phyloP scores from a whole-genome alignment of 1,139 yeast genomes.

The Williopsis jadinii region DNA sequence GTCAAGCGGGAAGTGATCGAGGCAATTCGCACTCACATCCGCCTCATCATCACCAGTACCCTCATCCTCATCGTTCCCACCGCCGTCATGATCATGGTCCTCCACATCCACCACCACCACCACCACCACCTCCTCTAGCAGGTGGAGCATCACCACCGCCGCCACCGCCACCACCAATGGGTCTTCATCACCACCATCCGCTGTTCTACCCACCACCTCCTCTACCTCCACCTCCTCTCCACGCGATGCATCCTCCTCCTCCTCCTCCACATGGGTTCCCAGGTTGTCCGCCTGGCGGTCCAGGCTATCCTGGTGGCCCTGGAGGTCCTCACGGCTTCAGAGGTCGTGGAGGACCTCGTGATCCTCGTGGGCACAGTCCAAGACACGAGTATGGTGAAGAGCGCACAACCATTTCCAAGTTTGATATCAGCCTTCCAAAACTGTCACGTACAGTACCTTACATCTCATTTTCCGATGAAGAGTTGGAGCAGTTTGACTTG shows the following conservation, averaged over 20 bases:
- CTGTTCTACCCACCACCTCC: constrained; percentile 9
- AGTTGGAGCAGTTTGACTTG: constrained; percentile 30
- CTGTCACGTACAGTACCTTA: constrained; percentile 5
- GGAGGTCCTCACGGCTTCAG: no score
- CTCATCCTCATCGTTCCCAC: constrained; percentile 1
- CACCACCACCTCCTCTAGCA: background rate
- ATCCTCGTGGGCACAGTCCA: background rate
- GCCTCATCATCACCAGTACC: background rate
- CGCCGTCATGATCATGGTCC: background rate
- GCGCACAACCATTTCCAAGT: no score
- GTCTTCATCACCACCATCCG: background rate
- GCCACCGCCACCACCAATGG: background rate
- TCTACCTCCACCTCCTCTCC: background rate
- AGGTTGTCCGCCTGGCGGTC: no score
- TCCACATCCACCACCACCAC: background rate
- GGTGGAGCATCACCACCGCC: background rate
- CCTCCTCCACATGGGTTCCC: constrained; percentile 3
- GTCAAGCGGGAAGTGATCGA: no score
- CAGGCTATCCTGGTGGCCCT: no score
- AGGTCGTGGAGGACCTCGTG: constrained; percentile 2
- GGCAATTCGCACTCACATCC: no score
- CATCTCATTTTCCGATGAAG: constrained; percentile 22
- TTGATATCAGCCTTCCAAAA: constrained; percentile 9
- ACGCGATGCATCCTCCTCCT: constrained; percentile 4
- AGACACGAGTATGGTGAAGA: constrained; percentile 4